A percentile compares a stretch with the other conserved stretches of the same genome.
phyloP scores from a whole-genome alignment of 2,329 filamentous ascomycete genomes.

The Polytolypa hystricis region DNA sequence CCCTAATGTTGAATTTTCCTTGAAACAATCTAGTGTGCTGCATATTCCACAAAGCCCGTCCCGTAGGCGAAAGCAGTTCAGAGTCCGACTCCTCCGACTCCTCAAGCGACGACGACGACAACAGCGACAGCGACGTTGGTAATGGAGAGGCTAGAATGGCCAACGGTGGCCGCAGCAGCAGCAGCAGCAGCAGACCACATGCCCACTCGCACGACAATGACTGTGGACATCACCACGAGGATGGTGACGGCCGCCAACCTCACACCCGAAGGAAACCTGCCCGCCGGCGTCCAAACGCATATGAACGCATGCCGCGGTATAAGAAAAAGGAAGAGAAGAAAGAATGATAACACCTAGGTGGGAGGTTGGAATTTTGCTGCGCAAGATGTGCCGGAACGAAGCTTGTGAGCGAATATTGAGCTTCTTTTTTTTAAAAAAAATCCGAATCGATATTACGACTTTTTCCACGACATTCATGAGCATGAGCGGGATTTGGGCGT shows the following conservation, averaged over 20 bases:
- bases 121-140: constrained; percentile 26
- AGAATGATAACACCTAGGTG: not conserved
- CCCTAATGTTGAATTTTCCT: no score
- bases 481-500: not conserved
- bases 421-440: no score
- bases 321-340: constrained; percentile 2
- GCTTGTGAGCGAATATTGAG: not conserved
- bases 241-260: constrained; percentile 13
- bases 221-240: constrained; percentile 13
- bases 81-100: constrained; percentile 41
- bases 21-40: constrained; percentile 96
- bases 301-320: constrained; percentile 37
- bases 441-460: no score
- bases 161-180: constrained; percentile 10
- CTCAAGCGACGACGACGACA: constrained; percentile 42
- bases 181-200: constrained; percentile 10
- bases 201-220: constrained; percentile 12
- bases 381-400: not conserved
- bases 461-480: not conserved
- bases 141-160: constrained; percentile 16
- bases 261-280: constrained; percentile 15
- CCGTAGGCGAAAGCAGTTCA: constrained; percentile 69
- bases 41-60: constrained; percentile 84
- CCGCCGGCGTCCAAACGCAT: constrained; percentile 30
- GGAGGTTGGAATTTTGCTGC: not conserved